Conservation (phyloP, 1,284 basidiomycete genomes). For the Fomes fomentarius region DNA sequence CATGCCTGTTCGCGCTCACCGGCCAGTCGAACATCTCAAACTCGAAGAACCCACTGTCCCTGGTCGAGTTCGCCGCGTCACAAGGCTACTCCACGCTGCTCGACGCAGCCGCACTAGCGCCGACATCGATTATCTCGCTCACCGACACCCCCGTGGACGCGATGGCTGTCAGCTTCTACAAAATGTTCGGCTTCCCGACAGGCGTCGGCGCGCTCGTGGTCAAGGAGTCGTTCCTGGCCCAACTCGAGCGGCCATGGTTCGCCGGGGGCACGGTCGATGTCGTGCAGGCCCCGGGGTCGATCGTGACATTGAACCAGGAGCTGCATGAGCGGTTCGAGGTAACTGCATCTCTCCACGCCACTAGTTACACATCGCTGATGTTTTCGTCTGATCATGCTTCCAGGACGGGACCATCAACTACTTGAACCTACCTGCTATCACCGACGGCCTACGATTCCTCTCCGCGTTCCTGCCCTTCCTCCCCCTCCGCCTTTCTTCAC, state of each 20-base stretch:
- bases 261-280: conserved; percentile 82
- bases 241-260: conserved; percentile 78
- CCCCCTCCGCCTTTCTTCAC: conserved; percentile 69
- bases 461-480: conserved; percentile 77
- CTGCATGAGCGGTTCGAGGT: conserved; percentile 80
- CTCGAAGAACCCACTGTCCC: conserved; percentile 46
- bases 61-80: conserved; percentile 59
- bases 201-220: conserved; percentile 82
- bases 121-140: conserved; percentile 69
- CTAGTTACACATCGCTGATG: neutral
- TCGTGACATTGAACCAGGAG: conserved; percentile 63
- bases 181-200: conserved; percentile 89
- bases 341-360: neutral
- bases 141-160: conserved; percentile 72
- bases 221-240: conserved; percentile 64
- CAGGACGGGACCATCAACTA: conserved; percentile 87
- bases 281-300: conserved; percentile 75
- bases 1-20: conserved; percentile 72
- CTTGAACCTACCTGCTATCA: conserved; percentile 71
- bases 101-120: conserved; percentile 79
- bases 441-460: conserved; percentile 73
- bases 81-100: conserved; percentile 76
- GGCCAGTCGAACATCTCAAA: conserved; percentile 84
- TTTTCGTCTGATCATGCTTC: too few relatives aligned
- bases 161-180: conserved; percentile 85